A percentile compares a stretch with the other conserved stretches of the same genome.
phyloP scores from a whole-genome alignment of 2,329 filamentous ascomycete genomes.

The Alternaria angustiovoidea region DNA sequence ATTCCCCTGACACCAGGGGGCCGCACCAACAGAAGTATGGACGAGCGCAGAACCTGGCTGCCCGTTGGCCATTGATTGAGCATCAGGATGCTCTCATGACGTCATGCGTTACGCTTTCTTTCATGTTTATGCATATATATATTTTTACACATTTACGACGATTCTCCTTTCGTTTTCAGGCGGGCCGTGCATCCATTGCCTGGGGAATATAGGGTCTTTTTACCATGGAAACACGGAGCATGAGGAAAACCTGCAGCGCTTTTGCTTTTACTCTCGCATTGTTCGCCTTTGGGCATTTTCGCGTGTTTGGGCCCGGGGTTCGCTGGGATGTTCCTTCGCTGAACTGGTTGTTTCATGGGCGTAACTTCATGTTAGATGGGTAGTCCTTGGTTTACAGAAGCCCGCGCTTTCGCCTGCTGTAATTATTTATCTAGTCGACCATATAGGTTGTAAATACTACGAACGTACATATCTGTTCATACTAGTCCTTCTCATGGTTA shows the following conservation, averaged over 20 bases:
- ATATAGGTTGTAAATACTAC: conserved; percentile 3
- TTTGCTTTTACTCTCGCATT: background rate
- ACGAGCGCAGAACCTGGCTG: conserved; percentile 66
- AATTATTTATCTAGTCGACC: conserved; percentile 4
- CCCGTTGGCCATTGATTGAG: conserved; percentile 50
- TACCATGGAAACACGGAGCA: conserved; percentile 2
- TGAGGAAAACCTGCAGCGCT: background rate
- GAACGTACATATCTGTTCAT: background rate
- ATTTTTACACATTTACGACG: conserved; percentile 11
- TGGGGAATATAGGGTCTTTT: background rate
- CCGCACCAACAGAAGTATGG: conserved; percentile 69
- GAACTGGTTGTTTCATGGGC: conserved; percentile 9
- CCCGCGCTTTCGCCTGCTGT: background rate
- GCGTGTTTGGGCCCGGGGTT: background rate
- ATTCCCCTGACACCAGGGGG: conserved; percentile 70
- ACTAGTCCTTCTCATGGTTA: background rate
- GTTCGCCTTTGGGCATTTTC: background rate
- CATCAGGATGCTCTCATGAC: conserved; percentile 35
- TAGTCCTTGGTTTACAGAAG: background rate
- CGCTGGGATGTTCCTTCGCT: conserved; percentile 8
- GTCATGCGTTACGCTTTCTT: conserved; percentile 24
- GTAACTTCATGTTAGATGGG: conserved; percentile 1
- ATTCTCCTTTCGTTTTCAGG: conserved; percentile 3
- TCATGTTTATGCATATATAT: conserved; percentile 24
- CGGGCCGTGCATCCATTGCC: conserved; percentile 6